Evolutionary conservation across 352 stramenopile genomes (phyloP).

Genomic region (Phytophthora europaea): DNA sequence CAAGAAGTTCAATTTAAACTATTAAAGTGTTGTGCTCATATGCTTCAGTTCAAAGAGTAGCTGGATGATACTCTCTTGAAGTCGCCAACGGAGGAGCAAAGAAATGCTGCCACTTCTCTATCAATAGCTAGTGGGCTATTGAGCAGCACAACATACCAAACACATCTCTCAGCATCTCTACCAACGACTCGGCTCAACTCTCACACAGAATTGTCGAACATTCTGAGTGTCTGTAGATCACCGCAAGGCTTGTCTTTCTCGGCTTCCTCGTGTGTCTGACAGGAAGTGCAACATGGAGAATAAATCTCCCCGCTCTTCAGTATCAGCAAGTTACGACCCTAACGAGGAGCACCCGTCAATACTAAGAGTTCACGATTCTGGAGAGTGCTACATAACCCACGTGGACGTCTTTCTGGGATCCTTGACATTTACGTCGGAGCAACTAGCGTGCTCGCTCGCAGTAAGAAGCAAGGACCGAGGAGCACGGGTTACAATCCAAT

Average conservation of each 20-base stretch:
- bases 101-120: constrained; percentile 2
- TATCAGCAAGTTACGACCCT: not conserved
- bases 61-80: not conserved
- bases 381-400: constrained; percentile 19
- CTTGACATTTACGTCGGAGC: constrained; percentile 93
- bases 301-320: not conserved
- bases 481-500: constrained; percentile 11
- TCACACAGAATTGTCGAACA: not conserved
- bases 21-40: not conserved
- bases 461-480: constrained; percentile 57
- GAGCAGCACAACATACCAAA: not conserved
- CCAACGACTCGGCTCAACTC: not conserved
- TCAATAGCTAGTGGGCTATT: not conserved
- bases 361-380: not conserved
- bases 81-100: not conserved
- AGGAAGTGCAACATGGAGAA: not conserved
- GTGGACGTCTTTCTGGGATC: constrained; percentile 91
- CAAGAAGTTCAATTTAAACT: not conserved
- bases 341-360: not conserved
- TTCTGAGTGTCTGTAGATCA: not conserved
- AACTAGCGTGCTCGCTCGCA: constrained; percentile 84
- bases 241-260: not conserved
- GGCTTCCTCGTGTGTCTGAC: not conserved
- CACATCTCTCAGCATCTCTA: not conserved
- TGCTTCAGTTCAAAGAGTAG: not conserved